Conservation (phyloP, 164 flowering plant species). For the Magnolia kwangsiensis region DNA sequence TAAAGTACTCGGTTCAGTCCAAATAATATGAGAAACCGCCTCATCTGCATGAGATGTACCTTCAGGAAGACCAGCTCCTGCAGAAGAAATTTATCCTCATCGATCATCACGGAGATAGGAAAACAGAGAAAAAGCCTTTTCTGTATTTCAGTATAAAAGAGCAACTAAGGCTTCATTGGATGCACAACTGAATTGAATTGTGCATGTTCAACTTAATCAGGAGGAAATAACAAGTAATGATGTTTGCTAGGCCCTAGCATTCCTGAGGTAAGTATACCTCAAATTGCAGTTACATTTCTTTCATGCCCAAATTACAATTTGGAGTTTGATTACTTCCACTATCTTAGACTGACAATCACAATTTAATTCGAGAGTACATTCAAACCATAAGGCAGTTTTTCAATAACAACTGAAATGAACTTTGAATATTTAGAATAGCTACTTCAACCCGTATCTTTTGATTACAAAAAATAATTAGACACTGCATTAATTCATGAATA, state of each 20-base stretch:
- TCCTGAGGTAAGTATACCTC: no score
- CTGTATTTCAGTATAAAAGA: neutral
- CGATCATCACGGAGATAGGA: slow-evolving; percentile 8
- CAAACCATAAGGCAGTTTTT: no score
- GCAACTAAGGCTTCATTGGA: neutral
- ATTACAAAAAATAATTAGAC: neutral
- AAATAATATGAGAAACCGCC: slow-evolving; percentile 7
- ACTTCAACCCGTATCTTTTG: no score
- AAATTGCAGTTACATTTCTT: no score
- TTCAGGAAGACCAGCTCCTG: slow-evolving; percentile 76
- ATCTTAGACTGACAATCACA: no score
- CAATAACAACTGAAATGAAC: no score
- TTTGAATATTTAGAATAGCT: no score
- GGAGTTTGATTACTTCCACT: no score
- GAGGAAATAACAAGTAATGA: neutral
- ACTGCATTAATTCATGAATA: neutral
- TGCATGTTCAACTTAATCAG: neutral
- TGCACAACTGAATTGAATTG: neutral
- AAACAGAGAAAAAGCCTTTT: neutral
- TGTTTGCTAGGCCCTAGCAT: no score
- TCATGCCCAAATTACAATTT: no score
- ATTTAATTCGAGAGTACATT: no score
- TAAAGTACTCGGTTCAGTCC: slow-evolving; percentile 6
- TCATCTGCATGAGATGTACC: slow-evolving; percentile 32
- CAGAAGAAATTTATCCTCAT: slow-evolving; percentile 10